Evolutionary conservation across 164 flowering plant species (phyloP), one percentile per base, ranked within the genome.

Genomic region (Macadamia integrifolia): DNA sequence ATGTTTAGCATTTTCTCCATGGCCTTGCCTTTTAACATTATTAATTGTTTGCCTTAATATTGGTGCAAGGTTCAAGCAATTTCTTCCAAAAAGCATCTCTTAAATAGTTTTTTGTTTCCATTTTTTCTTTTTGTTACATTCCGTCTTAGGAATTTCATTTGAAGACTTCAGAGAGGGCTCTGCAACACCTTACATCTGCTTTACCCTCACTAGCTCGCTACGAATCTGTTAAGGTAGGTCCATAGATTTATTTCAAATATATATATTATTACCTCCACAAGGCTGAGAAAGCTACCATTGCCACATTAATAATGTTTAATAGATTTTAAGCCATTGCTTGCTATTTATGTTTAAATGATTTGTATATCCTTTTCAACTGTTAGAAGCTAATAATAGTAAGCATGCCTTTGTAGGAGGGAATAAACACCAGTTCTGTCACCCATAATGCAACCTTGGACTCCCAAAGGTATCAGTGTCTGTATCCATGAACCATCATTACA

Each of bases 91-190:
- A 52, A 49, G 23, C 53, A 6, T 23, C 57, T 64, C 57, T 60
- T 31, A 44, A 49, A 44, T 56, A 32, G n/a, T 32, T 30, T 62
- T 8, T 6, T 35, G 14, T 31, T 6, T 23, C 55, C 28, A 60
- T 15, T 57, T 56, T 72, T 58, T 12, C 43, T 57, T 32, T 46
- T 56, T 32, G 49, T 50, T 61, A 44, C 46, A 15, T 70, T 81
- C 69, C 15, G 70, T 72, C 40, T 70, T 77, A 93, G 98, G 94
- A 79, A 69, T 91, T 91, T 79, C 87, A 82, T 75, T 72, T 91
- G 67, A 91, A 81, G 82, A 91, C 96, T 57, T 78, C 79, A 29
- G 89, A 86, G 77, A 88, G 97, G 78, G 93, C 96, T 31, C 76
- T 69, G 79, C 93, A 87, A 61, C 87, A 85, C 65, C 60, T 79